A percentile compares a stretch with the other conserved stretches of the same genome.
Conservation (phyloP, 202 grass and related monocot species). For the Eragrostis tef region DNA sequence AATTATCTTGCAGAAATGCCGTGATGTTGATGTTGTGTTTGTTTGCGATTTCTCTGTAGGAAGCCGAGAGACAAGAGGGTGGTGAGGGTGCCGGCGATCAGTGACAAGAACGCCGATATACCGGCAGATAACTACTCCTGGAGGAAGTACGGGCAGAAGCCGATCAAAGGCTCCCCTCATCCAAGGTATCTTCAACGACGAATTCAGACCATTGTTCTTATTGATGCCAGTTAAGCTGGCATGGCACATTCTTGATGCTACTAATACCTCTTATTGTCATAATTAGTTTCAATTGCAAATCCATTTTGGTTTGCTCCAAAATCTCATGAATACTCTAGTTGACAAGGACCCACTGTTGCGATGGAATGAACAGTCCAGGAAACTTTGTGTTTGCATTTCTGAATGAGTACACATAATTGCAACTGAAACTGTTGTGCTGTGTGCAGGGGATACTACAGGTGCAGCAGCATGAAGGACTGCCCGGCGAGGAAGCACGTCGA, state of each 20-base stretch:
- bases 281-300: not conserved
- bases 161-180: slow-evolving; percentile 94
- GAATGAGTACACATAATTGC: not conserved
- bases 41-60: slow-evolving; percentile 47
- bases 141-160: slow-evolving; percentile 98
- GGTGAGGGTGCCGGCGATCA: slow-evolving; percentile 76
- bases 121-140: slow-evolving; percentile 77
- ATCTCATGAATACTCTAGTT: not conserved
- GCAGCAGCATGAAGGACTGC: slow-evolving; percentile 93
- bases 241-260: too few relatives aligned
- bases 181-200: too few relatives aligned
- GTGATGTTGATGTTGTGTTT: slow-evolving; percentile 12
- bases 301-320: not conserved
- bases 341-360: not conserved
- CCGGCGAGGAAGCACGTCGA: slow-evolving; percentile 95
- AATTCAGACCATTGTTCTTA: too few relatives aligned
- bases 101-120: slow-evolving; percentile 85
- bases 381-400: too few relatives aligned
- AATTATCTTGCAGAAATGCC: not conserved
- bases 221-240: too few relatives aligned
- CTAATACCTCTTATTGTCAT: too few relatives aligned
- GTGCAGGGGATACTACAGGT: slow-evolving; percentile 95
- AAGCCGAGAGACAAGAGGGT: slow-evolving; percentile 89
- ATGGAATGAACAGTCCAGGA: not conserved
- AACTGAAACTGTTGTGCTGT: slow-evolving; percentile 10